Base-by-base conservation (phyloP, 192 early-diverging fungal species). In the Umbelopsis ramanniana region DNA sequence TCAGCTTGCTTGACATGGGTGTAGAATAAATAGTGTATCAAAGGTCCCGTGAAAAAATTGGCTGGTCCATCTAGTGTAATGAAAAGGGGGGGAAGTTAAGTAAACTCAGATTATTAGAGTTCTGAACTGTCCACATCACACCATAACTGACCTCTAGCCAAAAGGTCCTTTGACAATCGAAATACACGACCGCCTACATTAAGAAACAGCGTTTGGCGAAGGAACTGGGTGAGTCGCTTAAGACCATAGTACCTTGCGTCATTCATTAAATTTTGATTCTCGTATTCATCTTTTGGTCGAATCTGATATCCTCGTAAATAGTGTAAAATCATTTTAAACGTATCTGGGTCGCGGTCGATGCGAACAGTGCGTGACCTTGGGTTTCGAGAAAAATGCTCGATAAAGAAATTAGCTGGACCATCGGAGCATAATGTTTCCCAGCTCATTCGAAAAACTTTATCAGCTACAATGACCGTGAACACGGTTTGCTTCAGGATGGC, bases 151-250 rank as follows among this genome's bases (percentile, higher is more conserved):
- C 80, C 77, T 75, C 81, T 84, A 33, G 72, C 74, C 22, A 86
- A 72, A 5, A 86, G 69, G 26, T 82, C 79, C 47, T 79, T 79
- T 19, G 82, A 52, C 11, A 88, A 29, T 35, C 81, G 81, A 80
- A 88, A 88, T 15, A 82, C 48, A 26, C 79, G 81, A 14, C 87
- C 87, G 45, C 87, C 82, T 11, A 88, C 83, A 63, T 88, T 88
- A 17, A 88, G 46, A 72, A 75, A 79, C 24, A 80, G 74, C 17
- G 72, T 81, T 63, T 83, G 76, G 29, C 77, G 83, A 19, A 87
- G 68, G 17, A 53, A 55, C 35, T 78, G 70, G 9, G 73, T 69
- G 24, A 87, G 68, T 0, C 81, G 75, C 14, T 74, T 79, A 52
- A 87, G 46, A 14, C 80, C 81, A 67, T 77, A 84, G 23, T 83